Base-by-base conservation (phyloP, 2,329 filamentous ascomycete genomes). In the Talaromyces funiculosus region DNA sequence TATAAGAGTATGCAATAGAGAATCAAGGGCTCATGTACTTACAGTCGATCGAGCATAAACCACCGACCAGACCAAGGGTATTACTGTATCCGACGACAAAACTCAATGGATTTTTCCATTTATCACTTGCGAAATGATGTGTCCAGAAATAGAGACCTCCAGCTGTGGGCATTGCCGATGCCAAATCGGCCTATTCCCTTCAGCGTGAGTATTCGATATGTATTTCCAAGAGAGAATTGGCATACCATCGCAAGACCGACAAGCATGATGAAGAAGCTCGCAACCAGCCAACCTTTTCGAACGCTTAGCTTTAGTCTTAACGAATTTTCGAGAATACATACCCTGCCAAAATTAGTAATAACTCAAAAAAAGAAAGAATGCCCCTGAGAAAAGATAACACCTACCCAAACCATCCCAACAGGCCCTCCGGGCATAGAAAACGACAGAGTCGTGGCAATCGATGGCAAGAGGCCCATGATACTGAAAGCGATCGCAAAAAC, bases 31-130 rank as follows among this genome's bases (percentile, higher is more conserved):
- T 33, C 9, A n/a, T 33, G 4, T n/a, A 37, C 72, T 64, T 62
- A 77, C 75, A 87, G 67, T 86, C 84, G 63, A 86, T 83, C 24
- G 82, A 84, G 70, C 84, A 86, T 14, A 86, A 75, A 5, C 84
- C 84, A 33, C 83, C 84, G n/a, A 86, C 77, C 8, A 85, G 69
- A 6, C 84, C 84, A 18, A 86, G 74, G 1, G 81, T 86, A 66
- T 86, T 86, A 68, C 82, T 84, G 64, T 85, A 85, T 29, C 83
- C 83, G 18, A 86, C 83, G 35, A 85, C 69, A 66, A 85, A 86
- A 64, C 80, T 82, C n/a, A 86, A 69, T 3, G 82, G 79, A 67
- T 85, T 85, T 63, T 81, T 78, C 62, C 76, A 82, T 42, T 79
- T 80, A 2, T 80, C 79, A 2, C 78, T 80, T 10, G 81, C 79